Conservation (phyloP, 345 rosid species). For the Bruguiera parviflora region DNA sequence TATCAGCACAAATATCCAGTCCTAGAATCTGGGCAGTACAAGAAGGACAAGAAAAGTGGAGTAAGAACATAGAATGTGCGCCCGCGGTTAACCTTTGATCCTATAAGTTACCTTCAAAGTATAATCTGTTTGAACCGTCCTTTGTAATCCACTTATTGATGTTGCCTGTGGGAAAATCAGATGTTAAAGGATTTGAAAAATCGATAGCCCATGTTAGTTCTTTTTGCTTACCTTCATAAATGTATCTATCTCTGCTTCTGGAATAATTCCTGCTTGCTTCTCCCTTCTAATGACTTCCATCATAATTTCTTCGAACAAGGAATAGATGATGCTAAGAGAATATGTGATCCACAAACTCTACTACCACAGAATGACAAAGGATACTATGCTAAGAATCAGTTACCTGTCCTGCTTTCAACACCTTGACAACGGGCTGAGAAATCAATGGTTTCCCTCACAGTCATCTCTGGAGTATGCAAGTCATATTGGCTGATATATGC, state of each 20-base stretch:
- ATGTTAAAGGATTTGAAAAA: not conserved
- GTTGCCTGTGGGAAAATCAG: constrained; percentile 34
- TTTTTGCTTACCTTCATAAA: constrained; percentile 45
- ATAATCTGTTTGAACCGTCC: constrained; percentile 54
- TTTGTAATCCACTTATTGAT: constrained; percentile 39
- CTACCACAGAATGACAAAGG: not conserved
- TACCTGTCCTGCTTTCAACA: constrained; percentile 34
- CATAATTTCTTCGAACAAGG: constrained; percentile 24
- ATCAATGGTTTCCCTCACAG: constrained; percentile 38
- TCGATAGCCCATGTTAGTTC: not conserved
- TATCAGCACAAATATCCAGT: constrained; percentile 60
- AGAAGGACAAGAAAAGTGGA: not conserved
- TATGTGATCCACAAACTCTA: not conserved
- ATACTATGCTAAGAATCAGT: not conserved
- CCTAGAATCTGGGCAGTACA: constrained; percentile 50
- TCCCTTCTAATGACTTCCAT: constrained; percentile 45
- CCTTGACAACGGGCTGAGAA: constrained; percentile 47
- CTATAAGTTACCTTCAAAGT: constrained; percentile 39
- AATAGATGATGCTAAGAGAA: not conserved
- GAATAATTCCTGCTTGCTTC: constrained; percentile 41
- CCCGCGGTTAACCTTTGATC: not conserved
- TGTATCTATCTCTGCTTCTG: constrained; percentile 47
- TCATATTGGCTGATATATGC: constrained; percentile 42
- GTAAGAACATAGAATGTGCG: not conserved
- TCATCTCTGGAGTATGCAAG: constrained; percentile 38